A percentile compares a stretch with the other conserved stretches of the same genome.
Conservation (phyloP, 2,329 filamentous ascomycete genomes). For the Talaromyces atroroseus region DNA sequence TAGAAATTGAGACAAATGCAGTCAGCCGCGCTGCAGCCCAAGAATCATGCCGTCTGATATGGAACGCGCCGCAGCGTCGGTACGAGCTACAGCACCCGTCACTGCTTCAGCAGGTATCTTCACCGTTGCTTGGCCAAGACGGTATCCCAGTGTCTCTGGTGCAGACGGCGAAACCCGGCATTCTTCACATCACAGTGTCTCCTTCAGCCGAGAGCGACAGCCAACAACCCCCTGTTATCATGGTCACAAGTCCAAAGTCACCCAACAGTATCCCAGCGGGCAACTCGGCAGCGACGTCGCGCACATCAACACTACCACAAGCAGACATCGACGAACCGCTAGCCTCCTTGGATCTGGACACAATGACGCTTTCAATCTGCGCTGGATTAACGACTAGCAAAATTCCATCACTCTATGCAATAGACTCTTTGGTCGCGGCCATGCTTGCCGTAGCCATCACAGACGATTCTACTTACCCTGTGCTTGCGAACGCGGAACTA, state of each 20-base stretch:
- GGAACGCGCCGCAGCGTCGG: conserved; percentile 35
- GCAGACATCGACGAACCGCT: conserved; percentile 36
- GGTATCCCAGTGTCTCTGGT: conserved; percentile 31
- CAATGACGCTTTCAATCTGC: conserved; percentile 36
- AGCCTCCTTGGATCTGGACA: conserved; percentile 40
- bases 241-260: conserved; percentile 34
- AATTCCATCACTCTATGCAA: conserved; percentile 43
- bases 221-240: conserved; percentile 26
- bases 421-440: conserved; percentile 44
- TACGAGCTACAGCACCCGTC: conserved; percentile 46
- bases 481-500: conserved; percentile 34
- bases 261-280: conserved; percentile 31
- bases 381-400: conserved; percentile 35
- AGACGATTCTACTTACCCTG: conserved; percentile 35
- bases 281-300: conserved; percentile 27
- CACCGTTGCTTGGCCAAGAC: conserved; percentile 29
- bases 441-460: conserved; percentile 42
- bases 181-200: conserved; percentile 39
- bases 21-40: conserved; percentile 40
- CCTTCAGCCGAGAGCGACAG: conserved; percentile 23
- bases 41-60: conserved; percentile 43
- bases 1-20: conserved; percentile 40
- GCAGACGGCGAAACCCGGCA: conserved; percentile 26
- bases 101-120: conserved; percentile 26
- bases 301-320: conserved; percentile 37